Evolutionary conservation across 345 rosid genomes (phyloP), one percentile per base, ranked within the genome.

Genomic region (Carallia pectinifolia): DNA sequence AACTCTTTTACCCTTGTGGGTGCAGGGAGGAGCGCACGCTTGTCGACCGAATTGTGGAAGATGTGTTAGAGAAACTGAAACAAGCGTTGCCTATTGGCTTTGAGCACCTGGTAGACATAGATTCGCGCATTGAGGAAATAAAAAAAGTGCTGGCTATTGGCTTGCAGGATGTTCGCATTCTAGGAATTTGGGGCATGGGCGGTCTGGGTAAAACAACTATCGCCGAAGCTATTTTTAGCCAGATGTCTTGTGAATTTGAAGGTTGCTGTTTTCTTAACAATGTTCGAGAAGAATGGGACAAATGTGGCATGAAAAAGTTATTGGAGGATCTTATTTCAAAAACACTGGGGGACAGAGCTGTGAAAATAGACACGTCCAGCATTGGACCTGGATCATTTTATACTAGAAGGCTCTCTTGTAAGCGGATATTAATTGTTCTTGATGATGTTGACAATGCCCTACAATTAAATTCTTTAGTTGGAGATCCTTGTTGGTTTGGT

Each of bases 271-370:
- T 55, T 55, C 5, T 55, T n/a, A 6, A 55, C 30, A 55, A 55
- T 55, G 30, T 55, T 1, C 19, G 59, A 55, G 30, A 55, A 19
- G 30, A 23, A 55, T 23, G 30, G 30, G 59, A 55, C 9, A 29
- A 12, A 23, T 23, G 31, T 23, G 30, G 59, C 59, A 7, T 7
- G 59, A 55, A n/a, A 29, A 55, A 55, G 9, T 23, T 55, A 2
- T 29, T 55, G 6, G 59, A 55, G 30, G 59, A 55, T n/a, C 59
- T 55, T 55, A 29, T 55, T 55, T 55, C 59, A 55, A 55, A 23
- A 55, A 12, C 59, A 23, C 1, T 55, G 31, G 59, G 31, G 27
- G 59, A 55, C 30, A 29, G 30, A 55, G 13, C 27, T 23, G 30
- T 12, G 30, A 29, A n/a, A 29, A 19, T n/a, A 23, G 8, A 55